phyloP scores from a whole-genome alignment of 2,329 filamentous ascomycete genomes.

The Phialophora macrospora region DNA sequence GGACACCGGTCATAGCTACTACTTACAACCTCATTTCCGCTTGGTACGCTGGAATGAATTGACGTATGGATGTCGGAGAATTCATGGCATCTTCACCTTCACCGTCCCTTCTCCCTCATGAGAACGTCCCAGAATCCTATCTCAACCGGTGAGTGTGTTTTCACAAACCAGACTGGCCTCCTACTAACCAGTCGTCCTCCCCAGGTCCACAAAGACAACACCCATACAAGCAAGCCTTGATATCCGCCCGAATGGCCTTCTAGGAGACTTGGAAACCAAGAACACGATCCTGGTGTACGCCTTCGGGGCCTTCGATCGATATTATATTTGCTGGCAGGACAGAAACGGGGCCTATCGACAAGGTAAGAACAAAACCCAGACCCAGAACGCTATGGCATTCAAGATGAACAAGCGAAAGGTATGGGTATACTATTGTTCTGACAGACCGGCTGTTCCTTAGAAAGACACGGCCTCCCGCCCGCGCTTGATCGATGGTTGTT shows the following conservation, averaged over 20 bases:
- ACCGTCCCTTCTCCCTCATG: background rate
- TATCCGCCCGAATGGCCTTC: slow-evolving; percentile 12
- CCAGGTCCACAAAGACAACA: background rate
- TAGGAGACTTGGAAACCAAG: slow-evolving; percentile 33
- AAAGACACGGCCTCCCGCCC: slow-evolving; percentile 45
- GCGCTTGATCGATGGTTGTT: slow-evolving; percentile 46
- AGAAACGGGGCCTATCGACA: slow-evolving; percentile 44
- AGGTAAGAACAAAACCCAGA: slow-evolving; percentile 38
- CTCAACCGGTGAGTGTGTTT: background rate
- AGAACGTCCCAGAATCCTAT: background rate
- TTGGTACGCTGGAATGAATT: background rate
- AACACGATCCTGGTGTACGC: slow-evolving; percentile 47
- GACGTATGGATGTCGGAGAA: background rate
- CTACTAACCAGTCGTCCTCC: background rate
- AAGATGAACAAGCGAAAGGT: background rate
- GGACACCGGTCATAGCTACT: background rate
- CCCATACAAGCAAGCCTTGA: background rate
- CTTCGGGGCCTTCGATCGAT: slow-evolving; percentile 48
- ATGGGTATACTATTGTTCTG: too few relatives aligned
- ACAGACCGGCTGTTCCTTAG: slow-evolving; percentile 32
- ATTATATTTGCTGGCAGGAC: slow-evolving; percentile 49
- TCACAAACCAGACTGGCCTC: background rate
- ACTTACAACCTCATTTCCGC: background rate
- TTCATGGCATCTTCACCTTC: background rate
- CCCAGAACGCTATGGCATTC: too few relatives aligned